phyloP scores from a whole-genome alignment of 352 stramenopile genomes.

The Globisporangium irregulare region DNA sequence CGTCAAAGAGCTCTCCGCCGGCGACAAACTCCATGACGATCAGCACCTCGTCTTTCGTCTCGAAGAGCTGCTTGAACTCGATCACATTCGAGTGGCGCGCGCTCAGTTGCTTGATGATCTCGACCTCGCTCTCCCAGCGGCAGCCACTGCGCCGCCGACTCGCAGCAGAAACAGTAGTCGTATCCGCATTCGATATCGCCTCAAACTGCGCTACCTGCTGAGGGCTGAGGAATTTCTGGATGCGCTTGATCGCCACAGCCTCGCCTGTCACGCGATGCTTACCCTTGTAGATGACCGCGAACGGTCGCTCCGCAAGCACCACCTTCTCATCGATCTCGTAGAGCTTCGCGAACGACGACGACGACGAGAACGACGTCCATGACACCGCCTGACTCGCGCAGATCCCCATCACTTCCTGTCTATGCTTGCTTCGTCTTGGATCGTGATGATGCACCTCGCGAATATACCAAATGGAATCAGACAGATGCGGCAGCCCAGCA shows the following conservation, averaged over 20 bases:
- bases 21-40: constrained; percentile 58
- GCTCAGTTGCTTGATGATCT: constrained; percentile 44
- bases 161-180: not conserved
- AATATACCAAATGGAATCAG: not conserved
- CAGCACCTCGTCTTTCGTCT: constrained; percentile 47
- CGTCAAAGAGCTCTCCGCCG: constrained; percentile 69
- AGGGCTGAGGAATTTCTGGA: constrained; percentile 33
- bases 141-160: not conserved
- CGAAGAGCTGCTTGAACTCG: constrained; percentile 43
- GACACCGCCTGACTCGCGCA: constrained; percentile 34
- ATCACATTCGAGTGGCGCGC: constrained; percentile 57
- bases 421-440: not conserved
- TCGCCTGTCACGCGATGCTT: constrained; percentile 29
- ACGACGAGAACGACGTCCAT: not conserved
- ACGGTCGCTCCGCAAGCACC: constrained; percentile 46
- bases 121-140: constrained; percentile 49
- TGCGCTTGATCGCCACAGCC: constrained; percentile 57
- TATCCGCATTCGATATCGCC: not conserved
- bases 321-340: constrained; percentile 45
- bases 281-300: constrained; percentile 47
- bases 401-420: constrained; percentile 30
- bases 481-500: not conserved
- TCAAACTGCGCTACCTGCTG: constrained; percentile 2
- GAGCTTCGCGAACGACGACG: constrained; percentile 27
- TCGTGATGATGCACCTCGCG: not conserved